phyloP scores from a whole-genome alignment of 805 yeast species.

The Saccharomyces kudriavzevii region DNA sequence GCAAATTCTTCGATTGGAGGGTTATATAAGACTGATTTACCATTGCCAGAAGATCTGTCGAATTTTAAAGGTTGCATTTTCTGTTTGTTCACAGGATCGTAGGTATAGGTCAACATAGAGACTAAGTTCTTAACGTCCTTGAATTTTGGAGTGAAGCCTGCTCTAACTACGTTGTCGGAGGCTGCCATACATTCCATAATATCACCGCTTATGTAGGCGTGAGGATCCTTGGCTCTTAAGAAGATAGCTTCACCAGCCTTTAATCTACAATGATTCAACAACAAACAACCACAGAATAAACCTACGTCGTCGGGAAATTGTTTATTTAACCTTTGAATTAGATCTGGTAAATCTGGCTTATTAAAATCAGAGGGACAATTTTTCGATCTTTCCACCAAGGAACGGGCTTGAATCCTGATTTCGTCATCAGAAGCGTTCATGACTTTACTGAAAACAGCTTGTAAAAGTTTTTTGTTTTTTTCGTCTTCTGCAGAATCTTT shows the following conservation, averaged over 20 bases:
- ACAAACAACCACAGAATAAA: slow-evolving; percentile 86
- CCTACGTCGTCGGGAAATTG: slow-evolving; percentile 95
- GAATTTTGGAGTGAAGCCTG: slow-evolving; percentile 99
- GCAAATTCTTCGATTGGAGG: slow-evolving; percentile 97
- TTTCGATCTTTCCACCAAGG: slow-evolving; percentile 58
- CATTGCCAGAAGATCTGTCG: slow-evolving; percentile 55
- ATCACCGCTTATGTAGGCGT: slow-evolving; percentile 94
- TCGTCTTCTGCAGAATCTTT: slow-evolving; percentile 47
- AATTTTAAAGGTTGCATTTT: slow-evolving; percentile 60
- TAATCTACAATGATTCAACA: slow-evolving; percentile 80
- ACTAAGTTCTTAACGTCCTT: slow-evolving; percentile 90
- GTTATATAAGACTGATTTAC: slow-evolving; percentile 62
- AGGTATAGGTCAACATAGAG: slow-evolving; percentile 80
- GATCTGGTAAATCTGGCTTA: slow-evolving; percentile 50
- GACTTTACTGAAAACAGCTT: slow-evolving; percentile 66
- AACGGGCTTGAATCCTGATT: slow-evolving; percentile 50
- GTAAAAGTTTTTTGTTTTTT: slow-evolving; percentile 57
- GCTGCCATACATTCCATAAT: slow-evolving; percentile 99
- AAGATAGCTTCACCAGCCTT: slow-evolving; percentile 93
- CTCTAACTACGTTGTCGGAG: slow-evolving; percentile 94
- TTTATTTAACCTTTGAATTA: slow-evolving; percentile 66
- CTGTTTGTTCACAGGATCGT: slow-evolving; percentile 86
- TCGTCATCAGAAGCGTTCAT: slow-evolving; percentile 71
- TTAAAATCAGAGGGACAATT: slow-evolving; percentile 49
- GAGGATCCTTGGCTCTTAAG: slow-evolving; percentile 94